Evolutionary conservation across 192 early-diverging fungal species (phyloP).

Genomic region (Dissophora globulifera): DNA sequence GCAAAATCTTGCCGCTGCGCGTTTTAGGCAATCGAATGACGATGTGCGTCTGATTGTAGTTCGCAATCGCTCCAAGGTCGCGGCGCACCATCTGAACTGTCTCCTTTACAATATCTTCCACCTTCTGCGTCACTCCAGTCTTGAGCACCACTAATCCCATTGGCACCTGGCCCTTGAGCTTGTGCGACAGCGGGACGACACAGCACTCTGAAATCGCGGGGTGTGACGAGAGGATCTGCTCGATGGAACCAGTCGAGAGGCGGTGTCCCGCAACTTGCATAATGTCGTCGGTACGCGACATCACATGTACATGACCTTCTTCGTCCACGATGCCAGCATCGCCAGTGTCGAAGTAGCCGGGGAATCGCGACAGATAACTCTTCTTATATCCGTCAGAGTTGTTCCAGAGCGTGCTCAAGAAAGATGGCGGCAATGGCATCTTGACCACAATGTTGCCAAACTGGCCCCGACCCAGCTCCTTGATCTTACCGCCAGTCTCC

Average conservation of each 20-base stretch:
- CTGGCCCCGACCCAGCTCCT: slow-evolving; percentile 62
- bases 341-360: slow-evolving; percentile 85
- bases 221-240: slow-evolving; percentile 78
- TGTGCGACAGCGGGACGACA: slow-evolving; percentile 73
- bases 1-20: slow-evolving; percentile 84
- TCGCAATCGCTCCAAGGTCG: slow-evolving; percentile 85
- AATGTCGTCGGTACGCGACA: slow-evolving; percentile 80
- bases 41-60: slow-evolving; percentile 75
- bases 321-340: slow-evolving; percentile 85
- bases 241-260: slow-evolving; percentile 80
- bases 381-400: slow-evolving; percentile 77
- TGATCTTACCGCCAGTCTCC: slow-evolving; percentile 24
- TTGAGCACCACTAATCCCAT: slow-evolving; percentile 70
- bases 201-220: slow-evolving; percentile 72
- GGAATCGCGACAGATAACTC: slow-evolving; percentile 80
- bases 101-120: slow-evolving; percentile 54
- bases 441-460: slow-evolving; percentile 84
- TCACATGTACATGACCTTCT: slow-evolving; percentile 76
- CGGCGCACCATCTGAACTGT: slow-evolving; percentile 69
- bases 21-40: slow-evolving; percentile 87
- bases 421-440: slow-evolving; percentile 83
- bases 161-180: slow-evolving; percentile 75
- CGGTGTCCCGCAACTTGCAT: slow-evolving; percentile 92
- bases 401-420: slow-evolving; percentile 82
- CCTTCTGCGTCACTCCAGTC: slow-evolving; percentile 22